Evolutionary conservation across 345 rosid species (phyloP).

Genomic region (Dovyalis caffra): DNA sequence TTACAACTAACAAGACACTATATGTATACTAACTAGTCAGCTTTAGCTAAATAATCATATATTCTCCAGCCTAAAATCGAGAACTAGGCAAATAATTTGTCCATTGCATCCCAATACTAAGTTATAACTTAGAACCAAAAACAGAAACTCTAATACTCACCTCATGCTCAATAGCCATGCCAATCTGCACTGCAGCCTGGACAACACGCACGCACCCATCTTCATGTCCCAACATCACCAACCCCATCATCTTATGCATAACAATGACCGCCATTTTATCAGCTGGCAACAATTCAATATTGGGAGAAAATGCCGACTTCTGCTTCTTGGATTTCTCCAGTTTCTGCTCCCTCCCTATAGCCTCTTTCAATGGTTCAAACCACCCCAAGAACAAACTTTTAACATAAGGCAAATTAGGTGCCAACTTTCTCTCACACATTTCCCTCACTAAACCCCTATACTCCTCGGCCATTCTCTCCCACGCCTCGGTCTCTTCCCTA

Average conservation of each 20-base stretch:
- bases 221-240: slow-evolving; percentile 63
- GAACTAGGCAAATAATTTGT: neutral
- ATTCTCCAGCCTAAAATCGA: neutral
- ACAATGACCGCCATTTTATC: slow-evolving; percentile 94
- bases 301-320: slow-evolving; percentile 77
- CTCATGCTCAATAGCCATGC: slow-evolving; percentile 89
- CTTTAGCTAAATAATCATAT: neutral
- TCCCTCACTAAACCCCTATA: slow-evolving; percentile 67
- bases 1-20: neutral
- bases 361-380: slow-evolving; percentile 84
- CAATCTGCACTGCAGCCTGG: slow-evolving; percentile 83
- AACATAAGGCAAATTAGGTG: slow-evolving; percentile 80
- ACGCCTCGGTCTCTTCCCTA: slow-evolving; percentile 87
- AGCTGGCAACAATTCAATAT: slow-evolving; percentile 70
- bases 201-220: slow-evolving; percentile 77
- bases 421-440: slow-evolving; percentile 76
- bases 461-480: slow-evolving; percentile 81
- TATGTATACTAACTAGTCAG: neutral
- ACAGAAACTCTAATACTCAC: slow-evolving; percentile 32
- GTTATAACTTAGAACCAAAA: neutral
- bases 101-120: neutral
- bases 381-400: slow-evolving; percentile 84
- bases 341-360: slow-evolving; percentile 70
- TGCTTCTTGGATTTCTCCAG: slow-evolving; percentile 56
- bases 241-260: slow-evolving; percentile 93